A percentile compares a stretch with the other conserved stretches of the same genome.
Evolutionary conservation across 345 rosid genomes (phyloP).

Genomic region (Corchorus capsularis): DNA sequence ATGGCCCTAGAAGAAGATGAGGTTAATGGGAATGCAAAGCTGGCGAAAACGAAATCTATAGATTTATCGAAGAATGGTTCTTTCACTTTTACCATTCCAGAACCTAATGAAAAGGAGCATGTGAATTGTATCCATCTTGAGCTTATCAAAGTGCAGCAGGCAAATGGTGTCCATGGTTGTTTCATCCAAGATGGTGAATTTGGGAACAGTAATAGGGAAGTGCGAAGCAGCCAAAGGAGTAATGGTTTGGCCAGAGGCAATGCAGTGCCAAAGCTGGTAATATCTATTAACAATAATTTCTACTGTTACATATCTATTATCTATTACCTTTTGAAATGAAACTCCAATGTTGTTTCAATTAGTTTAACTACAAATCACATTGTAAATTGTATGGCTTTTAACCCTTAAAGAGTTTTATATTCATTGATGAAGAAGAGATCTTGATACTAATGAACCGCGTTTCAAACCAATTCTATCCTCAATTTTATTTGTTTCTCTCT

Average conservation of each 20-base stretch:
- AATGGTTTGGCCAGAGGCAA: conserved; percentile 33
- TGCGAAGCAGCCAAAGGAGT: conserved; percentile 27
- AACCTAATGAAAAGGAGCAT: conserved; percentile 30
- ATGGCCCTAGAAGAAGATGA: conserved; percentile 34
- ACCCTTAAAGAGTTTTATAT: no score
- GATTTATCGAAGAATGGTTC: conserved; percentile 30
- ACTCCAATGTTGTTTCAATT: no score
- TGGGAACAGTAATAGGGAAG: conserved; percentile 24
- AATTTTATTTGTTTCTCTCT: no score
- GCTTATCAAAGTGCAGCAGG: conserved; percentile 18
- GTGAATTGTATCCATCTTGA: conserved; percentile 24
- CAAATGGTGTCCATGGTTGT: conserved; percentile 31
- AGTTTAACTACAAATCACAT: no score
- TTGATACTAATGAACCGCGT: no score
- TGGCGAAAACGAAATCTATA: conserved; percentile 29
- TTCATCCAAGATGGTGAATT: conserved; percentile 28
- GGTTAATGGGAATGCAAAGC: conserved; percentile 22
- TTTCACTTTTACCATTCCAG: conserved; percentile 36
- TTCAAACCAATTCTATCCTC: no score
- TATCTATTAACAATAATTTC: no score
- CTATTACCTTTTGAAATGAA: no score
- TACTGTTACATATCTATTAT: no score
- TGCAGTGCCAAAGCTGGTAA: conserved; percentile 27
- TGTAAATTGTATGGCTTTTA: no score
- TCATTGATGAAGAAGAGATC: no score